phyloP scores from a whole-genome alignment of 192 early-diverging fungal species.

The Chytriomyces confervae region DNA sequence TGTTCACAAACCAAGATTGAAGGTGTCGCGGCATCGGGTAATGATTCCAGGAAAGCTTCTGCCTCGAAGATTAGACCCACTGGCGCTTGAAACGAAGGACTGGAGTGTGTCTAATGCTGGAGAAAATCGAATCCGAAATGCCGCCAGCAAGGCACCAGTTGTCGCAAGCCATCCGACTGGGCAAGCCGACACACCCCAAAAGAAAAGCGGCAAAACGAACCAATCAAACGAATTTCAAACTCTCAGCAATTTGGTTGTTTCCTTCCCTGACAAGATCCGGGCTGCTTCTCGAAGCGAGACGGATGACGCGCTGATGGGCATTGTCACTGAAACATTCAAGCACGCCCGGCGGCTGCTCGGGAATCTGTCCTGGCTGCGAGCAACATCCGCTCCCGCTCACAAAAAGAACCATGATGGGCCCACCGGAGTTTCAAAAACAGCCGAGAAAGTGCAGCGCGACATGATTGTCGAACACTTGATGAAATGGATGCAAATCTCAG shows the following conservation, averaged over 20 bases:
- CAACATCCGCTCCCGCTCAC: not conserved
- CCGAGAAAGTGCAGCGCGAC: slow-evolving; percentile 33
- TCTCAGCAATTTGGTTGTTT: not conserved
- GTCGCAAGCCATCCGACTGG: not conserved
- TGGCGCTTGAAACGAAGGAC: not conserved
- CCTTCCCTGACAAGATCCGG: not conserved
- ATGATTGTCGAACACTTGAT: slow-evolving; percentile 31
- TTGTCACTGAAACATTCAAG: not conserved
- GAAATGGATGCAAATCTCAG: slow-evolving; percentile 45
- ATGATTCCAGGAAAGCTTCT: slow-evolving; percentile 4
- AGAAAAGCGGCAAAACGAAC: not conserved
- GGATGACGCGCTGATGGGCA: slow-evolving; percentile 1
- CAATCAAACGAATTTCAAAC: not conserved
- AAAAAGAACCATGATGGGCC: not conserved
- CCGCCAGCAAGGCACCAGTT: not conserved
- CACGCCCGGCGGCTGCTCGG: not conserved
- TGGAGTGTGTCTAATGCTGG: not conserved
- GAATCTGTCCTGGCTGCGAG: slow-evolving; percentile 25
- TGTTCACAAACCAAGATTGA: not conserved
- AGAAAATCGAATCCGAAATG: not conserved
- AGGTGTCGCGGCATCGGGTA: not conserved
- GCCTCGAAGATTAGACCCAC: slow-evolving; percentile 16
- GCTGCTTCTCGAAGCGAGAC: not conserved
- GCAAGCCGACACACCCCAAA: not conserved
- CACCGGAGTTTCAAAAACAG: not conserved